Evolutionary conservation across 352 stramenopile genomes (phyloP).

Genomic region (Pythium aphanidermatum): DNA sequence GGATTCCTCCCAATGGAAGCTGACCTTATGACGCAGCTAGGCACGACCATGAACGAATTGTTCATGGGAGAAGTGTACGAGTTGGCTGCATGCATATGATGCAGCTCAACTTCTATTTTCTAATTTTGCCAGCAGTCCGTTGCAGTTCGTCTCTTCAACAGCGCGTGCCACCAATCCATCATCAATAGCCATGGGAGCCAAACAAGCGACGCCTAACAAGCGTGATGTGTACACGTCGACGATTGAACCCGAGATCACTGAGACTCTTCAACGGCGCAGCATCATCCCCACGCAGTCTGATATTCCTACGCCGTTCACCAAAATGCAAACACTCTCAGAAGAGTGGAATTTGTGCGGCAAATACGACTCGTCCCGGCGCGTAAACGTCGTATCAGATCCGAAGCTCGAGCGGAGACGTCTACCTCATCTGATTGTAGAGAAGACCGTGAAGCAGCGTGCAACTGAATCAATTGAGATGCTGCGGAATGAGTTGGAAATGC

Average conservation of each 20-base stretch:
- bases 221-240: slow-evolving; percentile 7
- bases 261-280: slow-evolving; percentile 8
- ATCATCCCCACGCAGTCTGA: slow-evolving; percentile 8
- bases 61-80: neutral
- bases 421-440: slow-evolving; percentile 52
- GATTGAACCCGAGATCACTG: slow-evolving; percentile 9
- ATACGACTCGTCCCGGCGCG: slow-evolving; percentile 41
- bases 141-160: too few relatives aligned
- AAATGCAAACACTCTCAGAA: slow-evolving; percentile 40
- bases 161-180: too few relatives aligned
- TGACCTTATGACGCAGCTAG: neutral
- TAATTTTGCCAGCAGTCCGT: too few relatives aligned
- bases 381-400: slow-evolving; percentile 46
- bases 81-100: too few relatives aligned
- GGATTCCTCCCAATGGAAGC: slow-evolving; percentile 7
- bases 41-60: neutral
- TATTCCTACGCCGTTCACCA: slow-evolving; percentile 40
- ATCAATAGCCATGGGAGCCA: slow-evolving; percentile 4
- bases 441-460: slow-evolving; percentile 34
- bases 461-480: slow-evolving; percentile 30
- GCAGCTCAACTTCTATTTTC: too few relatives aligned
- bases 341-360: slow-evolving; percentile 63
- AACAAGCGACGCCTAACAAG: slow-evolving; percentile 4
- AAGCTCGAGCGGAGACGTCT: slow-evolving; percentile 43
- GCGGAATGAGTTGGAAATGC: slow-evolving; percentile 57